A percentile compares a stretch with the other conserved stretches of the same genome.
These are phyloP conservation scores for Lachnellula subtilissima DNA, from an alignment of 2,329 filamentous ascomycete species.

Conservation along the genomic window DNA sequence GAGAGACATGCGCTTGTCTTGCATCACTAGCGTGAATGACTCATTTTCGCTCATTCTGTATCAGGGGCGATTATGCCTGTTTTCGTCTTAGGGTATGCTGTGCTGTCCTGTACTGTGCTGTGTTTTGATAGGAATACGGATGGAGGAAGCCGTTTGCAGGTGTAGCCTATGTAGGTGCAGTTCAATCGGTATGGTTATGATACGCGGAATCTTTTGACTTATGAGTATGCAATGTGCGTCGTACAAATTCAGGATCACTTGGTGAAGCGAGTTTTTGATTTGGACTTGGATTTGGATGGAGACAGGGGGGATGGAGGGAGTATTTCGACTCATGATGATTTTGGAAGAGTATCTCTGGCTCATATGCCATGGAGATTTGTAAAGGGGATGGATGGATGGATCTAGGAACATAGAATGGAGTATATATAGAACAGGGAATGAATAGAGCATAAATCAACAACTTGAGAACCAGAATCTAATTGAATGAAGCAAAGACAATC, in stretches of 20 bases:
- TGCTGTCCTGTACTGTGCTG: no score
- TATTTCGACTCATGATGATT: background rate
- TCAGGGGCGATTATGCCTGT: background rate
- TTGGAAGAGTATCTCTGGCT: background rate
- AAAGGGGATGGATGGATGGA: background rate
- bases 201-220: background rate
- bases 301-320: background rate
- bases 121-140: no score
- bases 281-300: no score
- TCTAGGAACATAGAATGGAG: background rate
- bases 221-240: no score
- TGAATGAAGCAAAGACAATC: background rate
- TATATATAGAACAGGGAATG: background rate
- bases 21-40: background rate
- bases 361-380: background rate
- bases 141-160: no score
- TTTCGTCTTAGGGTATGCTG: background rate
- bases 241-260: no score
- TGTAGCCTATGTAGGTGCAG: no score
- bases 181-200: background rate
- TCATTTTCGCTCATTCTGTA: constrained; percentile 11
- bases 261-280: no score
- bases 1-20: background rate
- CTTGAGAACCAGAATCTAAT: no score
- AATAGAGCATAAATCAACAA: no score